Conservation (phyloP, 2,329 filamentous ascomycete genomes). For the Aspergillus intermedius region DNA sequence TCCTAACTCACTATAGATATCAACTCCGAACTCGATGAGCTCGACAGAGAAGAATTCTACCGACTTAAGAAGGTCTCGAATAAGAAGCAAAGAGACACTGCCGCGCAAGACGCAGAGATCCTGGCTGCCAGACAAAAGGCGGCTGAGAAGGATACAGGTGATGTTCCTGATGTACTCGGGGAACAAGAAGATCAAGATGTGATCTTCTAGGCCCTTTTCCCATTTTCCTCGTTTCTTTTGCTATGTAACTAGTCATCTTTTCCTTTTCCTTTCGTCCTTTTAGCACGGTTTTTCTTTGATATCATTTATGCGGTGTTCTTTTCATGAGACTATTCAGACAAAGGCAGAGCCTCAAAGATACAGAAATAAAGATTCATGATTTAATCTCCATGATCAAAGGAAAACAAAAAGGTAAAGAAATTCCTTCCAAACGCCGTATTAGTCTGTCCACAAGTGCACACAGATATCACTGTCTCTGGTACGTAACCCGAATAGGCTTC, state of each 20-base stretch:
- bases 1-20: conserved; percentile 55
- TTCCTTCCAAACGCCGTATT: conserved; percentile 25
- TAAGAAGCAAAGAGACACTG: conserved; percentile 74
- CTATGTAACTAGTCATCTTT: conserved; percentile 15
- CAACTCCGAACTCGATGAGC: conserved; percentile 94
- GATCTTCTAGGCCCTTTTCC: conserved; percentile 59
- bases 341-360: background rate
- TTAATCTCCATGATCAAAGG: conserved; percentile 2
- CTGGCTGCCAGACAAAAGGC: conserved; percentile 45
- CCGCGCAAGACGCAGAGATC: conserved; percentile 66
- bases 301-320: conserved; percentile 3
- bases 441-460: conserved; percentile 8
- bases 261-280: conserved; percentile 2
- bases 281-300: conserved; percentile 5
- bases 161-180: conserved; percentile 59
- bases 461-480: conserved; percentile 69
- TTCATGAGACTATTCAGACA: background rate
- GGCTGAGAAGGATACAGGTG: conserved; percentile 29
- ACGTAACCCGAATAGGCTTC: conserved; percentile 87
- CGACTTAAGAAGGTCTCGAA: conserved; percentile 87
- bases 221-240: conserved; percentile 1
- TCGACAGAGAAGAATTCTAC: conserved; percentile 98
- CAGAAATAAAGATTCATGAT: background rate
- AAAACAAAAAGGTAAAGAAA: conserved; percentile 4
- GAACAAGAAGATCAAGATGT: conserved; percentile 76